Evolutionary conservation across 2,329 filamentous ascomycete species (phyloP).

Genomic region (Fusarium goolgardi): DNA sequence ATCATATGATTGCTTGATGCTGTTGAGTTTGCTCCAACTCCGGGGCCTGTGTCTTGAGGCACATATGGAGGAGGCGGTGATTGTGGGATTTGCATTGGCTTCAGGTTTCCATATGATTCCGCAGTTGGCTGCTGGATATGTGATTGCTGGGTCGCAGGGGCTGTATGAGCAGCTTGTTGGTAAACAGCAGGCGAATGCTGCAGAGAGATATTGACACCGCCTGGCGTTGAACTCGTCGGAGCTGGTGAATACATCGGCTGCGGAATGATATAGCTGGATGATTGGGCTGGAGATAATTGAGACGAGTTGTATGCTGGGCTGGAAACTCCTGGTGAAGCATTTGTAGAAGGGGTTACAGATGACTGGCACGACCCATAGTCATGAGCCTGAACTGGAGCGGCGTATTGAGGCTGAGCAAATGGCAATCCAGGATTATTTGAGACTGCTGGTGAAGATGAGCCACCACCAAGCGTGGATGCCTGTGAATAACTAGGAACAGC

Average conservation of each 20-base stretch:
- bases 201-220: not conserved
- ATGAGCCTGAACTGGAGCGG: slow-evolving; percentile 21
- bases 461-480: slow-evolving; percentile 2
- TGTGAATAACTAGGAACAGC: slow-evolving; percentile 24
- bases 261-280: slow-evolving; percentile 34
- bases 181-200: slow-evolving; percentile 11
- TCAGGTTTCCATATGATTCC: slow-evolving; percentile 11
- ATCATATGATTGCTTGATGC: slow-evolving; percentile 22
- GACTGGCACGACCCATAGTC: slow-evolving; percentile 23
- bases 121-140: slow-evolving; percentile 23
- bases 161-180: slow-evolving; percentile 20
- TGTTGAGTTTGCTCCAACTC: slow-evolving; percentile 31
- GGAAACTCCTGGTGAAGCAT: slow-evolving; percentile 7
- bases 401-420: slow-evolving; percentile 42
- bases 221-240: slow-evolving; percentile 12
- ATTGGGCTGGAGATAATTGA: slow-evolving; percentile 22
- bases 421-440: slow-evolving; percentile 25
- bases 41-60: slow-evolving; percentile 18
- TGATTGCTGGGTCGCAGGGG: slow-evolving; percentile 18
- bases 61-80: slow-evolving; percentile 45
- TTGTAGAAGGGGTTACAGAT: not conserved
- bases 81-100: slow-evolving; percentile 19
- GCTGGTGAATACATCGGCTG: slow-evolving; percentile 40
- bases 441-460: slow-evolving; percentile 10
- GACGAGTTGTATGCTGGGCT: slow-evolving; percentile 11